Conservation (phyloP, 768 basidiomycete genomes). For the Stropharia rugosoannulata region DNA sequence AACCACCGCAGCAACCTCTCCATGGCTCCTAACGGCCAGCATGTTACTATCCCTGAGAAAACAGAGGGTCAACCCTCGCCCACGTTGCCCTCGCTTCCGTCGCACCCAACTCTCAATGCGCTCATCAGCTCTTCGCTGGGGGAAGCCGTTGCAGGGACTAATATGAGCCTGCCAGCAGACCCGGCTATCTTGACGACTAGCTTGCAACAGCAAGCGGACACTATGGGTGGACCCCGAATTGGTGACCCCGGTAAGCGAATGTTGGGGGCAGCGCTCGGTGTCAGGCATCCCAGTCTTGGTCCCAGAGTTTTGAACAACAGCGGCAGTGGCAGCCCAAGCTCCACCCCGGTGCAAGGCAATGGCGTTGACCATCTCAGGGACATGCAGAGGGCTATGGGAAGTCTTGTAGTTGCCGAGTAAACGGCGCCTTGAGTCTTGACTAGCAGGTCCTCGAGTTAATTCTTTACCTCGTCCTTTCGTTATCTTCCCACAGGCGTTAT, state of each 20-base stretch:
- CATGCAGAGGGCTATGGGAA: constrained; percentile 75
- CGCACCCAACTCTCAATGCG: constrained; percentile 82
- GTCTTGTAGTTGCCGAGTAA: constrained; percentile 74
- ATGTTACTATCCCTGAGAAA: constrained; percentile 55
- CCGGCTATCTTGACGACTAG: constrained; percentile 68
- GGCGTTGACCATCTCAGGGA: constrained; percentile 62
- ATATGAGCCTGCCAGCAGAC: constrained; percentile 44
- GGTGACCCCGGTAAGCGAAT: constrained; percentile 89
- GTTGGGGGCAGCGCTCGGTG: constrained; percentile 82
- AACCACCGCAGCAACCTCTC: constrained; percentile 27
- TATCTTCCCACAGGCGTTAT: constrained; percentile 9
- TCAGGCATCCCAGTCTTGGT: constrained; percentile 74
- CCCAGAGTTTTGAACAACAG: constrained; percentile 53
- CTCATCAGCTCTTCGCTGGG: constrained; percentile 76
- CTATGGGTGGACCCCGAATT: constrained; percentile 66
- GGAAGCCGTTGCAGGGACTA: constrained; percentile 45
- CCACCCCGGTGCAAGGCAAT: constrained; percentile 38
- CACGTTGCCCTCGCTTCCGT: constrained; percentile 76
- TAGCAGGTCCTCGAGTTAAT: constrained; percentile 6
- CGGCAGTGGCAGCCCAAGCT: constrained; percentile 29
- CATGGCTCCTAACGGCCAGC: constrained; percentile 30
- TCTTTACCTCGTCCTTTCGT: constrained; percentile 14
- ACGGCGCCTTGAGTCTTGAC: constrained; percentile 8
- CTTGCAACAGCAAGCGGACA: constrained; percentile 39
- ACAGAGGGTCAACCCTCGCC: constrained; percentile 69